Evolutionary conservation across 345 rosid genomes (phyloP).

Genomic region (Eucalyptus pauciflora): DNA sequence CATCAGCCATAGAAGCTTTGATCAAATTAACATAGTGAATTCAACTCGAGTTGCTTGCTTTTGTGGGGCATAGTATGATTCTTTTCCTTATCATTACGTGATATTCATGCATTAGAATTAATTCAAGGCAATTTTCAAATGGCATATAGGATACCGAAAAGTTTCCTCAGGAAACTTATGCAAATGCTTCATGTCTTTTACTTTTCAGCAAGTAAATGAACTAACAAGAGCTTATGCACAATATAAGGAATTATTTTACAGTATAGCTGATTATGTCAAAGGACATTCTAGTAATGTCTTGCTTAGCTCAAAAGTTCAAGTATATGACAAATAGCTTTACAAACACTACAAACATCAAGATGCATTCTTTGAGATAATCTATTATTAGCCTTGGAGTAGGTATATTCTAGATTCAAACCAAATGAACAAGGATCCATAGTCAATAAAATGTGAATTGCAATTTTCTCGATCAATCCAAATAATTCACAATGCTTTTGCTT

Average conservation of each 20-base stretch:
- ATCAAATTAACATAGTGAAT: too few relatives aligned
- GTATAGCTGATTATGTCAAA: too few relatives aligned
- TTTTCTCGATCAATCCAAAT: background rate
- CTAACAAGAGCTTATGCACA: too few relatives aligned
- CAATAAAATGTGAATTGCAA: background rate
- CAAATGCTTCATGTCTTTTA: rapidly evolving
- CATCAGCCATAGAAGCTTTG: too few relatives aligned
- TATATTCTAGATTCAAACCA: background rate
- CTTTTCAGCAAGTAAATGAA: too few relatives aligned
- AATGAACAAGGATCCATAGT: background rate
- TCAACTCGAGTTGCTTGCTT: too few relatives aligned
- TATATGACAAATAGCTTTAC: background rate
- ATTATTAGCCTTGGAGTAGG: background rate
- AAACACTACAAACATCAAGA: background rate
- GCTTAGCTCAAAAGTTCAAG: background rate
- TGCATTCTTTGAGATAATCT: background rate
- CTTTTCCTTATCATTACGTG: too few relatives aligned
- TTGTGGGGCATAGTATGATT: too few relatives aligned
- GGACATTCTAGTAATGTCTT: background rate
- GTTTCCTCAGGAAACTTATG: too few relatives aligned
- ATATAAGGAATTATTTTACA: too few relatives aligned
- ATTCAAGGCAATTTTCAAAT: too few relatives aligned
- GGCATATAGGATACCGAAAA: background rate
- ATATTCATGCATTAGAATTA: too few relatives aligned
- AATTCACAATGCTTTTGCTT: background rate